These are phyloP conservation scores for Hevea brasiliensis DNA, from an alignment of 345 rosid species.

Conservation along the genomic window DNA sequence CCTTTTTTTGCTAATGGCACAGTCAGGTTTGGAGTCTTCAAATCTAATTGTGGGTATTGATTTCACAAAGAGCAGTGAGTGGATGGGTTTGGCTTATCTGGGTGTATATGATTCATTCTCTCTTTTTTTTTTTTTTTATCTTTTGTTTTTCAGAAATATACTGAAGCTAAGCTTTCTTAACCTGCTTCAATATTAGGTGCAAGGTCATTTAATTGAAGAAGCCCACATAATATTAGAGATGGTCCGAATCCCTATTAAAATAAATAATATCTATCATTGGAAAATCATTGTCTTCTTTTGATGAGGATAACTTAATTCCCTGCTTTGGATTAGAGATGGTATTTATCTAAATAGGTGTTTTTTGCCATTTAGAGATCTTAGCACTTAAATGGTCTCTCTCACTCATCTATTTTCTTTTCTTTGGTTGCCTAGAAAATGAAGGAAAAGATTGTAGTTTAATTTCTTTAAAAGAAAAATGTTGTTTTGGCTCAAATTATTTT, in stretches of 20 bases:
- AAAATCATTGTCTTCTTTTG: constrained; percentile 65
- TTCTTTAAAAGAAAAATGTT: too few species aligned
- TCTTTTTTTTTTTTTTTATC: too few species aligned
- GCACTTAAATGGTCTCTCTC: too few species aligned
- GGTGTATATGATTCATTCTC: too few species aligned
- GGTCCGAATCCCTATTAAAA: constrained; percentile 69
- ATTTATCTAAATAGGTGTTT: constrained; percentile 14
- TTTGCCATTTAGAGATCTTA: not conserved
- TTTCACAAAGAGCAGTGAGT: constrained; percentile 95
- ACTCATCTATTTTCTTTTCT: too few species aligned
- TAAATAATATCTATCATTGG: constrained; percentile 79
- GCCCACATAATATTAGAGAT: constrained; percentile 67
- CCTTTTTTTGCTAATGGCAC: constrained; percentile 49
- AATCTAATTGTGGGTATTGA: constrained; percentile 90
- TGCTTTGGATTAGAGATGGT: constrained; percentile 83
- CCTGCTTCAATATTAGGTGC: constrained; percentile 46
- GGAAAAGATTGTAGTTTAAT: too few species aligned
- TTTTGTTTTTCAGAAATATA: too few species aligned
- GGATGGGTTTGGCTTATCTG: constrained; percentile 64
- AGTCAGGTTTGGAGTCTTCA: constrained; percentile 89
- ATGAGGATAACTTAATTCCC: constrained; percentile 82
- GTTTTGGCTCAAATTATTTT: too few species aligned
- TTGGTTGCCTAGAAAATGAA: too few species aligned
- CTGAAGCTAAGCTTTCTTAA: not conserved
- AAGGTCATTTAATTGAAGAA: constrained; percentile 58